Conservation (phyloP, 805 yeast genomes). For the Candida ulmi region DNA sequence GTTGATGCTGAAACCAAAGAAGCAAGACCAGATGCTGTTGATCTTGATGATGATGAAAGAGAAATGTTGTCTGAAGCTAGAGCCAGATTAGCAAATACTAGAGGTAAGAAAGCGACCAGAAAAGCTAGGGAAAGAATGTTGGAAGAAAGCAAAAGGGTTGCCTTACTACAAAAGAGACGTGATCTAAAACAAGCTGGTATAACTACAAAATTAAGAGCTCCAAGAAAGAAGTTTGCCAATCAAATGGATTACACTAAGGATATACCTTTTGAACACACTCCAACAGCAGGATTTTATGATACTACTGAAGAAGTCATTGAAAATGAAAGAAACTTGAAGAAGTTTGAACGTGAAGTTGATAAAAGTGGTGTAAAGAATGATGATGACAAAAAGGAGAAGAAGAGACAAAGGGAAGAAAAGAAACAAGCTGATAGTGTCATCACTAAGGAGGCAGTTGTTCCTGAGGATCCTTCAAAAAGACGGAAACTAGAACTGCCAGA, state of each 20-base stretch:
- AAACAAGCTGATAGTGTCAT: conserved; percentile 18
- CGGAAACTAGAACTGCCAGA: conserved; percentile 27
- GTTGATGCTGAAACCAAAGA: conserved; percentile 71
- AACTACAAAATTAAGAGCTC: conserved; percentile 40
- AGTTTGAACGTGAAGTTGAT: conserved; percentile 40
- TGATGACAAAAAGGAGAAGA: conserved; percentile 27
- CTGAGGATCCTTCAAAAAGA: conserved; percentile 8
- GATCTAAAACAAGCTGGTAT: conserved; percentile 80
- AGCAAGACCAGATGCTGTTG: conserved; percentile 76
- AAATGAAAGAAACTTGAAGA: conserved; percentile 32
- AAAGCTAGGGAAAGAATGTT: conserved; percentile 81
- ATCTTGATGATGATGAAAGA: conserved; percentile 78
- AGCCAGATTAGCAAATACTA: conserved; percentile 86
- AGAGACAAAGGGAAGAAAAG: conserved; percentile 23
- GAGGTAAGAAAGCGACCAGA: conserved; percentile 91
- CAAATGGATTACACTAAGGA: conserved; percentile 82
- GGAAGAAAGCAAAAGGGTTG: conserved; percentile 70
- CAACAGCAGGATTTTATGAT: conserved; percentile 65
- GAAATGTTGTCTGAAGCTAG: conserved; percentile 95
- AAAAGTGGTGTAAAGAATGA: conserved; percentile 38
- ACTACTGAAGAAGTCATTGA: conserved; percentile 48
- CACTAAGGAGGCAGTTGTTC: conserved; percentile 10
- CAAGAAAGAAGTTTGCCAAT: conserved; percentile 47
- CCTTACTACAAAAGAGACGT: conserved; percentile 72
- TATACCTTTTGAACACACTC: conserved; percentile 70